phyloP scores from a whole-genome alignment of 768 basidiomycete genomes.

The Polyporus arcularius region DNA sequence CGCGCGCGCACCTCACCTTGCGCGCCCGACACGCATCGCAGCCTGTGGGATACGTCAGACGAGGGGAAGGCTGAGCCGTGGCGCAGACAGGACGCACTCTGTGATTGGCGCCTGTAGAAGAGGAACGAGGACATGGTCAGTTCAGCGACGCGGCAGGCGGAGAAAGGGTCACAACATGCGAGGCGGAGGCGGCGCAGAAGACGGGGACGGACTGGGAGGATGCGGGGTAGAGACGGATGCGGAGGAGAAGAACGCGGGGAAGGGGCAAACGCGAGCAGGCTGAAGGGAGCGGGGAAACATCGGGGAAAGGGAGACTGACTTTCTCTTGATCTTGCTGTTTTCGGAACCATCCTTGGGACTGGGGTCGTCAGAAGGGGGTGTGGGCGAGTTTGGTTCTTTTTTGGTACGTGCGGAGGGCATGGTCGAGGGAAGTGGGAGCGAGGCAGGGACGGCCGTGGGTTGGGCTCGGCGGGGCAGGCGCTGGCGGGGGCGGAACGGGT shows the following conservation, averaged over 20 bases:
- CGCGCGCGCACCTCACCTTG: conserved; percentile 83
- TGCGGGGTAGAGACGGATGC: conserved; percentile 27
- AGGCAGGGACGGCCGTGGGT: conserved; percentile 28
- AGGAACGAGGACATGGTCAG: conserved; percentile 1
- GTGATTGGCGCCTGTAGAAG: conserved; percentile 72
- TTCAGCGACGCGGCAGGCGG: conserved; percentile 17
- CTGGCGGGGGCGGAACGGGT: conserved; percentile 11
- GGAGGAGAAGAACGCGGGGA: conserved; percentile 43
- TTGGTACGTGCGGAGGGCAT: conserved; percentile 72
- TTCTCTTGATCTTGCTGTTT: conserved; percentile 78
- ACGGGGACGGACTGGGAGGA: conserved; percentile 20
- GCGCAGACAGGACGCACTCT: conserved; percentile 54
- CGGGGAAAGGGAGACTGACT: conserved; percentile 61
- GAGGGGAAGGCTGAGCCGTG: conserved; percentile 22
- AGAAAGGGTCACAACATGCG: conserved; percentile 25
- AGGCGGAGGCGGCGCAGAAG: neutral
- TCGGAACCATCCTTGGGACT: conserved; percentile 59
- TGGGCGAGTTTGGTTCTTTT: conserved; percentile 63
- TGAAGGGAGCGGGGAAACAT: conserved; percentile 54
- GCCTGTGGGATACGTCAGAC: conserved; percentile 45
- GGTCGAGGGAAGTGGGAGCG: conserved; percentile 29
- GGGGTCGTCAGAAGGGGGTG: conserved; percentile 67
- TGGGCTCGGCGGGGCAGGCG: conserved; percentile 25
- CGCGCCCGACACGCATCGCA: conserved; percentile 87
- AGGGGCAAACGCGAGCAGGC: conserved; percentile 34